Percentiles rank a stretch among this genome's conserved stretches.
These are phyloP conservation scores for Rhamnella rubrinervis DNA, from an alignment of 331 rosid genomes.

Conservation along the genomic window DNA sequence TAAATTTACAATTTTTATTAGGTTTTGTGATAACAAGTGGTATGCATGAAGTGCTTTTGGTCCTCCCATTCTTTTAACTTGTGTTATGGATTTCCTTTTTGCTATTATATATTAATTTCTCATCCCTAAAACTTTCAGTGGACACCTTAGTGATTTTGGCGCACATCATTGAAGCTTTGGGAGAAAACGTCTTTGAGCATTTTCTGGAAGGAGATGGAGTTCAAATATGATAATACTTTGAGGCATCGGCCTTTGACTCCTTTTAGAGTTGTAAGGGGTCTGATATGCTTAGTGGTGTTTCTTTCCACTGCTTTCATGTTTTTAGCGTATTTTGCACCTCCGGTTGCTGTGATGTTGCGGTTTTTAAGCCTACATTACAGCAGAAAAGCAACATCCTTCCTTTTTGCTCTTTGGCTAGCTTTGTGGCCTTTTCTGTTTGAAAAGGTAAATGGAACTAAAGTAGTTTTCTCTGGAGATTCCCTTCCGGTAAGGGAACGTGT, in stretches of 20 bases:
- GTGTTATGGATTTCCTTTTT: background rate
- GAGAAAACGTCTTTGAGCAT: slow-evolving; percentile 26
- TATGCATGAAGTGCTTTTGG: background rate
- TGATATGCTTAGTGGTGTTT: slow-evolving; percentile 77
- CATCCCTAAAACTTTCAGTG: background rate
- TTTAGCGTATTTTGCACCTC: slow-evolving; percentile 68
- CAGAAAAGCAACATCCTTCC: slow-evolving; percentile 65
- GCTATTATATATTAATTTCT: too few species aligned
- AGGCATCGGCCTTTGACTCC: slow-evolving; percentile 71
- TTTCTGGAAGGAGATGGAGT: slow-evolving; percentile 64
- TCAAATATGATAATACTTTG: slow-evolving; percentile 40
- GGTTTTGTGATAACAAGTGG: background rate
- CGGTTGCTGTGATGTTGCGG: slow-evolving; percentile 43
- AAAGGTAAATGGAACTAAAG: slow-evolving; percentile 74
- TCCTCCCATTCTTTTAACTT: background rate
- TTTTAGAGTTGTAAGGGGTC: slow-evolving; percentile 67
- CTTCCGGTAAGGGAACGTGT: slow-evolving; percentile 82
- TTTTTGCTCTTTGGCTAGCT: slow-evolving; percentile 75
- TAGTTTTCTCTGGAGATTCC: slow-evolving; percentile 72
- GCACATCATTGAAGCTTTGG: slow-evolving; percentile 51
- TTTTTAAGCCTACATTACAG: slow-evolving; percentile 55
- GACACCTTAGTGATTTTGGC: slow-evolving; percentile 28
- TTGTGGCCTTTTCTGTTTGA: slow-evolving; percentile 91
- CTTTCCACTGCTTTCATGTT: slow-evolving; percentile 78
- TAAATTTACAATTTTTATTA: background rate